Conservation (phyloP, 1,284 basidiomycete genomes). For the Ceratobasidium sp. region DNA sequence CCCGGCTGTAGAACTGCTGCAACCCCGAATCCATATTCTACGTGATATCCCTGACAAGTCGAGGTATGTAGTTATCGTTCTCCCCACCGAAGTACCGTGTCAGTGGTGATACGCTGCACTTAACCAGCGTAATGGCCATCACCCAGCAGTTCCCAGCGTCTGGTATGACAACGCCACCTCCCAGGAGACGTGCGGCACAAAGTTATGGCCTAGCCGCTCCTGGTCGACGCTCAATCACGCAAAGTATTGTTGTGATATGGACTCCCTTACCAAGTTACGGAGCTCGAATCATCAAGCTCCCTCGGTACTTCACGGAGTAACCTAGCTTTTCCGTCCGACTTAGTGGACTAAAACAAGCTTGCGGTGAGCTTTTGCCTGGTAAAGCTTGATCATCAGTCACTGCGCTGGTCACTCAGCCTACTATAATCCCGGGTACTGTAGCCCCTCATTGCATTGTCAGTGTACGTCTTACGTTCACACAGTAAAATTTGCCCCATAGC, state of each 20-base stretch:
- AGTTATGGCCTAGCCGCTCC: constrained; percentile 34
- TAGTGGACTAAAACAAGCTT: neutral
- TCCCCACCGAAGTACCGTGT: neutral
- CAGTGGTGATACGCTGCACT: neutral
- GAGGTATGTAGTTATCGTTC: neutral
- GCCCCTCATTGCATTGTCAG: neutral
- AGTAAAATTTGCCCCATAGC: neutral
- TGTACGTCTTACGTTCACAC: neutral
- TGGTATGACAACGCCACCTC: constrained; percentile 31
- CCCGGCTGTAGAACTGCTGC: neutral
- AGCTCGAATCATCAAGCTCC: neutral
- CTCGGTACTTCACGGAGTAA: neutral
- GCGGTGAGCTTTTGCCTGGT: neutral
- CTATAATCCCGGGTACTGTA: neutral
- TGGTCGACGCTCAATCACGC: neutral
- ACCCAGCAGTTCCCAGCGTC: constrained; percentile 7
- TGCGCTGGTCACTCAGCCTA: neutral
- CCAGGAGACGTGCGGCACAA: constrained; percentile 36
- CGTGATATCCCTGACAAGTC: neutral
- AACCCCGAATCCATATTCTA: neutral
- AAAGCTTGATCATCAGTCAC: neutral
- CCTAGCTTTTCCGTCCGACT: neutral
- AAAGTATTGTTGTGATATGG: neutral
- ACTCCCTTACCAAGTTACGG: neutral
- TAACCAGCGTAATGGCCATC: neutral